Conservation (phyloP, 768 basidiomycete genomes). For the Mycena olivaceomarginata region DNA sequence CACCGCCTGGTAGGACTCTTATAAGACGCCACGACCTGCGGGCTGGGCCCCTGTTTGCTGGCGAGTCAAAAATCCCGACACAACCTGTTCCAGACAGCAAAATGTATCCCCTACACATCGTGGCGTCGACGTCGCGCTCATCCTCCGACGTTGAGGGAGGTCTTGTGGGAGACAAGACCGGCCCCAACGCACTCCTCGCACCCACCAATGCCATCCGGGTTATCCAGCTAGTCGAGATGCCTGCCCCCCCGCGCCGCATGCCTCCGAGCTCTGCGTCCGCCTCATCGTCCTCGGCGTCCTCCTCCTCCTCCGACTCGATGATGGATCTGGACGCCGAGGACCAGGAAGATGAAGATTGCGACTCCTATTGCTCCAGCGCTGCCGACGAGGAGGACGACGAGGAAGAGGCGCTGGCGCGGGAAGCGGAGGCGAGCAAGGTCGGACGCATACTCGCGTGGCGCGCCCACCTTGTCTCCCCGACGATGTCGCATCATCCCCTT, state of each 20-base stretch:
- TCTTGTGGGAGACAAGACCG: conserved; percentile 56
- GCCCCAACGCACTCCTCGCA: conserved; percentile 64
- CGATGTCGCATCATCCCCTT: neutral
- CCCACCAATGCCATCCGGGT: conserved; percentile 72
- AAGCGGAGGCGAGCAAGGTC: conserved; percentile 70
- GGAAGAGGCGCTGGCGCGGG: conserved; percentile 64
- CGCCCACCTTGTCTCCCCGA: conserved; percentile 56
- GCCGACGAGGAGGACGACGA: conserved; percentile 59
- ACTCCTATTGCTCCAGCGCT: conserved; percentile 47
- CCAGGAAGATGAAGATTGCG: conserved; percentile 61
- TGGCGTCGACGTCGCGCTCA: conserved; percentile 48
- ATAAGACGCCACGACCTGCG: conserved; percentile 6
- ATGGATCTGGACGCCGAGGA: conserved; percentile 54
- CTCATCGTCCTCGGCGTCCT: conserved; percentile 56
- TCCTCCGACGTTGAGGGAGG: conserved; percentile 45
- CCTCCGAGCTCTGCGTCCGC: conserved; percentile 62
- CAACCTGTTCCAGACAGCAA: conserved; percentile 40
- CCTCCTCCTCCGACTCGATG: conserved; percentile 55
- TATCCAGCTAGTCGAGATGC: conserved; percentile 84
- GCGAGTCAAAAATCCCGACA: conserved; percentile 21
- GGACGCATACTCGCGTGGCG: conserved; percentile 85
- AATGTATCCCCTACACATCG: conserved; percentile 51
- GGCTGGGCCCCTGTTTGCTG: conserved; percentile 27
- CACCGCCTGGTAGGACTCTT: conserved; percentile 21
- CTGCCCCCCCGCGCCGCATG: conserved; percentile 68